These are phyloP conservation scores for Candida nanaspora DNA, from an alignment of 805 yeast species.

Conservation along the genomic window DNA sequence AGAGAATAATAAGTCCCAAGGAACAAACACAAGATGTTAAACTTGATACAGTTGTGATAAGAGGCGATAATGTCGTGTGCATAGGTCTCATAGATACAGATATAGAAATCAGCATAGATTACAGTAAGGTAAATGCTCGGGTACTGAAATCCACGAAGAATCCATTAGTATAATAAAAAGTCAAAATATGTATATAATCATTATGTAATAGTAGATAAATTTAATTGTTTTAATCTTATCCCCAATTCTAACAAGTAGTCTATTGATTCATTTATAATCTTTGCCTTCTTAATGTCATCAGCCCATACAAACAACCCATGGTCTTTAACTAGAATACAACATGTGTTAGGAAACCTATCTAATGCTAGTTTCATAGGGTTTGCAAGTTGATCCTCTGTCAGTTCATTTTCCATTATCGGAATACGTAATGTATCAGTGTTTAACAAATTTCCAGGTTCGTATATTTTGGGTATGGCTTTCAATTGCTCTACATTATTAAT, in stretches of 20 bases:
- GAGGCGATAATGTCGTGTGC: slow-evolving; percentile 55
- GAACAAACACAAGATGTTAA: slow-evolving; percentile 31
- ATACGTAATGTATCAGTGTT: slow-evolving; percentile 70
- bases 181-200: slow-evolving; percentile 5
- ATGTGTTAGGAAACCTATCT: slow-evolving; percentile 61
- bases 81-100: slow-evolving; percentile 46
- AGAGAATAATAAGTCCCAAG: slow-evolving; percentile 42
- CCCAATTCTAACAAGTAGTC: slow-evolving; percentile 85
- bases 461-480: slow-evolving; percentile 76
- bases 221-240: slow-evolving; percentile 68
- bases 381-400: slow-evolving; percentile 79
- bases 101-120: slow-evolving; percentile 33
- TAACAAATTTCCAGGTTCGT: slow-evolving; percentile 60
- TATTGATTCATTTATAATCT: slow-evolving; percentile 85
- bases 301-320: slow-evolving; percentile 99
- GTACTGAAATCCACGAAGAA: slow-evolving; percentile 24
- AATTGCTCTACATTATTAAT: slow-evolving; percentile 85
- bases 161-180: slow-evolving; percentile 10
- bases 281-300: slow-evolving; percentile 84
- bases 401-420: slow-evolving; percentile 88
- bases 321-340: slow-evolving; percentile 85
- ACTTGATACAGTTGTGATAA: slow-evolving; percentile 43
- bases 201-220: slow-evolving; percentile 43
- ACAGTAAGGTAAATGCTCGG: slow-evolving; percentile 23
- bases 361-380: slow-evolving; percentile 60